Percentiles rank a stretch among this genome's conserved stretches.
Conservation (phyloP, 768 basidiomycete species). For the Amanita muscaria region DNA sequence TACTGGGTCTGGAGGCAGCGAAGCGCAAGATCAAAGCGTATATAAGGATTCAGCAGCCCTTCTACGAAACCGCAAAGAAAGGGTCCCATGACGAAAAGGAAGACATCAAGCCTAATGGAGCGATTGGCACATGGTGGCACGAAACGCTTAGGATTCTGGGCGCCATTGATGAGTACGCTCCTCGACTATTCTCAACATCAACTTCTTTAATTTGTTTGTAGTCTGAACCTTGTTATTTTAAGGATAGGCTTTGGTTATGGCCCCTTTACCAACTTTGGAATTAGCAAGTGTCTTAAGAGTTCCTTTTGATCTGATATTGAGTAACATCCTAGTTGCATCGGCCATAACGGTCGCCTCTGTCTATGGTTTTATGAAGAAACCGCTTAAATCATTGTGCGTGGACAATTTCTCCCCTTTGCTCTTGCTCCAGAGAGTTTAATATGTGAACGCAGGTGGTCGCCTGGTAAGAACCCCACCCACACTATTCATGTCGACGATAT, state of each 20-base stretch:
- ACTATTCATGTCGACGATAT: slow-evolving; percentile 76
- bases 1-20: slow-evolving; percentile 72
- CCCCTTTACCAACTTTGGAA: slow-evolving; percentile 67
- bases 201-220: slow-evolving; percentile 20
- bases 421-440: not conserved
- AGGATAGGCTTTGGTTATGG: slow-evolving; percentile 74
- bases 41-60: slow-evolving; percentile 68
- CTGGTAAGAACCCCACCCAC: slow-evolving; percentile 65
- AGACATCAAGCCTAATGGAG: slow-evolving; percentile 60
- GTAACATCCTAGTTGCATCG: slow-evolving; percentile 43
- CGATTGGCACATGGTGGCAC: slow-evolving; percentile 82
- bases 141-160: slow-evolving; percentile 71
- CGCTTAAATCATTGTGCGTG: slow-evolving; percentile 76
- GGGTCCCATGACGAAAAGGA: slow-evolving; percentile 61
- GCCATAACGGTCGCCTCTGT: slow-evolving; percentile 70
- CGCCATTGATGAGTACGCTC: slow-evolving; percentile 57
- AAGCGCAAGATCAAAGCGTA: slow-evolving; percentile 72
- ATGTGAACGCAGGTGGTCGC: slow-evolving; percentile 52
- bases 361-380: slow-evolving; percentile 75
- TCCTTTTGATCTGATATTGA: slow-evolving; percentile 8
- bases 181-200: slow-evolving; percentile 3
- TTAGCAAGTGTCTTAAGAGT: slow-evolving; percentile 35
- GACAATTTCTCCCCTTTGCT: too few species aligned
- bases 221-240: slow-evolving; percentile 74
- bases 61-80: slow-evolving; percentile 69